phyloP scores from a whole-genome alignment of 495 filamentous ascomycete genomes.

The Aspergillus avenaceus region DNA sequence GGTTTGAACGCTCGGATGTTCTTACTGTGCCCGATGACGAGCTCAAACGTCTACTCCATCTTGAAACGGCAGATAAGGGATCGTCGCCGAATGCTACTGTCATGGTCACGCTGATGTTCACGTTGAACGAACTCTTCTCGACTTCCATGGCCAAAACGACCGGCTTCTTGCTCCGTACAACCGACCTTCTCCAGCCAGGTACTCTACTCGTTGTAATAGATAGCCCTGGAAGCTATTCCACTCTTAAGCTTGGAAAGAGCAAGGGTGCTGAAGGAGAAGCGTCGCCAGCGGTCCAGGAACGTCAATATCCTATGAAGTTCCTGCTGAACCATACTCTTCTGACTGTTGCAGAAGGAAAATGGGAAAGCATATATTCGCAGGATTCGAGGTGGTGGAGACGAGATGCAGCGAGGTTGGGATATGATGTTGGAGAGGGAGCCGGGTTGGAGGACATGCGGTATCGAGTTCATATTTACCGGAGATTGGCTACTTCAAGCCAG shows the following conservation, averaged over 20 bases:
- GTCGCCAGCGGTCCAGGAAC: slow-evolving; percentile 37
- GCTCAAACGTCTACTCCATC: slow-evolving; percentile 35
- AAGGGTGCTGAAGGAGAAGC: slow-evolving; percentile 8
- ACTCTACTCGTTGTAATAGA: slow-evolving; percentile 82
- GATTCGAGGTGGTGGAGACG: slow-evolving; percentile 82
- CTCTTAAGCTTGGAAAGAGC: slow-evolving; percentile 56
- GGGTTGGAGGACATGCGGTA: slow-evolving; percentile 89
- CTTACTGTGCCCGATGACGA: slow-evolving; percentile 44
- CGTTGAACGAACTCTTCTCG: slow-evolving; percentile 91
- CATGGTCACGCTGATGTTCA: slow-evolving; percentile 86
- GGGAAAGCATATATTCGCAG: slow-evolving; percentile 67
- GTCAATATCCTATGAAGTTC: slow-evolving; percentile 90
- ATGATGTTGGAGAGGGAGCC: slow-evolving; percentile 63
- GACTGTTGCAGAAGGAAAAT: slow-evolving; percentile 45
- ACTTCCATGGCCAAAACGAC: slow-evolving; percentile 72
- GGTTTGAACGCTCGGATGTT: slow-evolving; percentile 60
- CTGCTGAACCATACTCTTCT: slow-evolving; percentile 80
- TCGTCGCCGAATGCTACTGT: slow-evolving; percentile 17
- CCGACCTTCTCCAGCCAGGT: slow-evolving; percentile 47
- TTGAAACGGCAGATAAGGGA: not conserved
- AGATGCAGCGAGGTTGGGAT: slow-evolving; percentile 59
- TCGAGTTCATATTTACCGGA: slow-evolving; percentile 76
- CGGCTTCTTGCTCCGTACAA: slow-evolving; percentile 63
- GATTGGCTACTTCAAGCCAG: slow-evolving; percentile 15
- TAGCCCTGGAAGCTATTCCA: slow-evolving; percentile 89